Evolutionary conservation across 2,329 filamentous ascomycete species (phyloP).

Genomic region (Sporothrix brunneoviolacea): DNA sequence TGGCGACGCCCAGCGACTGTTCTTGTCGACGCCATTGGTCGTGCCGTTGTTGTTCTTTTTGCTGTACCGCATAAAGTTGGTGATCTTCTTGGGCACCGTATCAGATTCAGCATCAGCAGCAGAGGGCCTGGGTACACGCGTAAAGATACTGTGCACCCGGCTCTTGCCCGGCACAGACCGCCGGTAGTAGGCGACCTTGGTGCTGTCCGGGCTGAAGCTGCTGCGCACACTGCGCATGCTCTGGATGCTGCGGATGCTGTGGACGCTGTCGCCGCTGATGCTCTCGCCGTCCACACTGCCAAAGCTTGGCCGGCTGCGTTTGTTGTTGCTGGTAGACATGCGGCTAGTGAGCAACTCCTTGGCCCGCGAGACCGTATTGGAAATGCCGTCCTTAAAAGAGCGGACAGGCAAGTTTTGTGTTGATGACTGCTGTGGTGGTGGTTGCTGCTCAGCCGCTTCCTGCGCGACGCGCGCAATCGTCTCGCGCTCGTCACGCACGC

Average conservation of each 20-base stretch:
- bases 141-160: slow-evolving; percentile 15
- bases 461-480: slow-evolving; percentile 30
- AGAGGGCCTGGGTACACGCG: slow-evolving; percentile 14
- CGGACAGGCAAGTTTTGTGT: background rate
- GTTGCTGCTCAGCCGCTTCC: slow-evolving; percentile 15
- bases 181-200: slow-evolving; percentile 15
- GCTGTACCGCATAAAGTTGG: slow-evolving; percentile 18
- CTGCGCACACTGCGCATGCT: background rate
- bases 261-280: slow-evolving; percentile 12
- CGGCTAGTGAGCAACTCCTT: slow-evolving; percentile 12
- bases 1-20: background rate
- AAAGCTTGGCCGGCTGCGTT: background rate
- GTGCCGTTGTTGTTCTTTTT: background rate
- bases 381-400: slow-evolving; percentile 7
- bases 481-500: slow-evolving; percentile 33
- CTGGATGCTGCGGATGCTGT: background rate
- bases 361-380: slow-evolving; percentile 11
- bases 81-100: slow-evolving; percentile 8
- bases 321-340: no score
- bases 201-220: background rate
- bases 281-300: slow-evolving; percentile 2
- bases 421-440: background rate
- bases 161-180: slow-evolving; percentile 42
- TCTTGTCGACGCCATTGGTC: background rate
- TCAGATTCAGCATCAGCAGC: background rate